Evolutionary conservation across 1,284 basidiomycete species (phyloP).

Genomic region (Moesziomyces globuligerus): DNA sequence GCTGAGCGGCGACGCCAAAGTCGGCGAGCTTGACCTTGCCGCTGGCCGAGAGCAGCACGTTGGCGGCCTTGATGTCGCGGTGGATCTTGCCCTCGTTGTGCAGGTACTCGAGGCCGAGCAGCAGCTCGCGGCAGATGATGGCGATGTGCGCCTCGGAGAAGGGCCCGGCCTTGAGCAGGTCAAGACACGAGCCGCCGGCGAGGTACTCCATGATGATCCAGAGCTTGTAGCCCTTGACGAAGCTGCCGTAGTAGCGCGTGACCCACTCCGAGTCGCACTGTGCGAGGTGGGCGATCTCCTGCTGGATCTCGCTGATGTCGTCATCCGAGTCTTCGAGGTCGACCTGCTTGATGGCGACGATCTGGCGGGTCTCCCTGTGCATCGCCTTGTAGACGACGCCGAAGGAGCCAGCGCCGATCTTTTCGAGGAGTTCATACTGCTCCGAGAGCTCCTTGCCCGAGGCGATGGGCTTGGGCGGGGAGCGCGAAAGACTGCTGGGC

Average conservation of each 20-base stretch:
- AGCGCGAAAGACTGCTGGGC: conserved; percentile 30
- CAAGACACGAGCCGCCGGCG: conserved; percentile 96
- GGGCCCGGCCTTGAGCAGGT: conserved; percentile 87
- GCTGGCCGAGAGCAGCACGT: conserved; percentile 86
- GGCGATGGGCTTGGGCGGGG: conserved; percentile 35
- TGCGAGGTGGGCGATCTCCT: conserved; percentile 93
- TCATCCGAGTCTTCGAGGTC: conserved; percentile 70
- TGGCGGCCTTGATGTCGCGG: conserved; percentile 98
- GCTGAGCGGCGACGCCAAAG: conserved; percentile 92
- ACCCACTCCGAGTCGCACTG: conserved; percentile 96
- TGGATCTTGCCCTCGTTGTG: conserved; percentile 95
- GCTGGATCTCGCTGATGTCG: conserved; percentile 76
- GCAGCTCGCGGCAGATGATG: conserved; percentile 89
- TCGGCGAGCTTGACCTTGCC: conserved; percentile 97
- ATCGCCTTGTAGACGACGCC: conserved; percentile 92
- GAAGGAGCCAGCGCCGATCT: conserved; percentile 96
- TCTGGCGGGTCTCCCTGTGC: conserved; percentile 90
- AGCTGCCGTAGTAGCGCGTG: conserved; percentile 94
- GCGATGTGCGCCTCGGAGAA: conserved; percentile 94
- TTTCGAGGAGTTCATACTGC: conserved; percentile 90
- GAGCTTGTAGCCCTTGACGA: conserved; percentile 93
- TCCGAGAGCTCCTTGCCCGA: conserved; percentile 59
- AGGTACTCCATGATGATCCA: conserved; percentile 99
- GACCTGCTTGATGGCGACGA: conserved; percentile 98
- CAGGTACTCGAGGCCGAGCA: conserved; percentile 93